Evolutionary conservation across 2,329 filamentous ascomycete genomes (phyloP).

Genomic region (Alternaria alternata): DNA sequence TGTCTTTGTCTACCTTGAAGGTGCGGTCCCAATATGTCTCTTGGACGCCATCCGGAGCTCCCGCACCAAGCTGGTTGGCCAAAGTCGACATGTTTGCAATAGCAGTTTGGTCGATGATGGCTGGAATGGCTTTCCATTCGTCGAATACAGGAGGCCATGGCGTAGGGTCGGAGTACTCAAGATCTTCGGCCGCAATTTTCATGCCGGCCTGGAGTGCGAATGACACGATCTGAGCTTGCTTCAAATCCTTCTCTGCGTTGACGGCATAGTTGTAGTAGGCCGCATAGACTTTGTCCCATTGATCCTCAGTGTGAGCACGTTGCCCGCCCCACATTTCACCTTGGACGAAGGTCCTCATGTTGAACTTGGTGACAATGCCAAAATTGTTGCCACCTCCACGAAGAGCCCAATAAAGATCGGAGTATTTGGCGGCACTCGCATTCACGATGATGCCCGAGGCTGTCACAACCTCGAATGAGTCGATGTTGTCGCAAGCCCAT

Average conservation of each 20-base stretch:
- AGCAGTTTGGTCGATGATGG: slow-evolving; percentile 33
- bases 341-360: slow-evolving; percentile 32
- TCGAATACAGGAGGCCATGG: slow-evolving; percentile 33
- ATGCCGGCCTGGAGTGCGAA: slow-evolving; percentile 27
- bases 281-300: slow-evolving; percentile 31
- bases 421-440: slow-evolving; percentile 32
- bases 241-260: slow-evolving; percentile 24
- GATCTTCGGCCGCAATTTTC: slow-evolving; percentile 29
- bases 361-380: slow-evolving; percentile 45
- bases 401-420: slow-evolving; percentile 51
- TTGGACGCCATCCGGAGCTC: slow-evolving; percentile 21
- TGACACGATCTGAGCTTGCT: slow-evolving; percentile 31
- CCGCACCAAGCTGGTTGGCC: slow-evolving; percentile 29
- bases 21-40: slow-evolving; percentile 41
- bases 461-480: slow-evolving; percentile 42
- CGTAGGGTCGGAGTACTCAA: slow-evolving; percentile 38
- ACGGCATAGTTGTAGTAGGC: slow-evolving; percentile 25
- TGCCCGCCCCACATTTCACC: slow-evolving; percentile 41
- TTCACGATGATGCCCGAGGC: slow-evolving; percentile 27
- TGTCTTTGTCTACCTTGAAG: slow-evolving; percentile 34
- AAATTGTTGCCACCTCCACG: slow-evolving; percentile 49
- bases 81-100: slow-evolving; percentile 33
- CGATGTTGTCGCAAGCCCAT: slow-evolving; percentile 44
- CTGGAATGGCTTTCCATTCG: slow-evolving; percentile 38
- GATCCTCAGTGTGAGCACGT: slow-evolving; percentile 19